These are phyloP conservation scores for Artemisia annua DNA, from an alignment of 129 eudicot species.

Conservation along the genomic window DNA sequence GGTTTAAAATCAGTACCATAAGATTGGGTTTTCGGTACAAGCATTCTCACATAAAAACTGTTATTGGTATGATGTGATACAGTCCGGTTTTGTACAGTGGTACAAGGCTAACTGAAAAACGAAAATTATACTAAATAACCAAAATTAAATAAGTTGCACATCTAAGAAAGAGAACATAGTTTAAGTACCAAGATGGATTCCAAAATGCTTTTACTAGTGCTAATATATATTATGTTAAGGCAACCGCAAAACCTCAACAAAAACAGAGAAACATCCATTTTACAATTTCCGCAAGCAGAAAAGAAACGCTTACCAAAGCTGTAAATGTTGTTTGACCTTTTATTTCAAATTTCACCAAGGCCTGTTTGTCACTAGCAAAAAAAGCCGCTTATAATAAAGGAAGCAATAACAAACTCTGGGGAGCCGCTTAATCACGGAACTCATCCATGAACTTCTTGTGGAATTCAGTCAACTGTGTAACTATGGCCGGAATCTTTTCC, in stretches of 20 bases:
- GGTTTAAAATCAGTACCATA: too few relatives aligned
- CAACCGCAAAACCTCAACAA: background rate
- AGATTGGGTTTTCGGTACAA: too few relatives aligned
- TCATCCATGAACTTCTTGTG: conserved; percentile 86
- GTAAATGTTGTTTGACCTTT: conserved; percentile 7
- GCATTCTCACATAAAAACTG: too few relatives aligned
- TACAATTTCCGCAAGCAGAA: background rate
- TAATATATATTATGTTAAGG: background rate
- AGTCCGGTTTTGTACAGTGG: too few relatives aligned
- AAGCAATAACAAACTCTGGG: background rate
- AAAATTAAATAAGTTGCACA: too few relatives aligned
- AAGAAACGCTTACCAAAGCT: conserved; percentile 9
- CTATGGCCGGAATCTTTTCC: conserved; percentile 87
- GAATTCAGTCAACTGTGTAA: conserved; percentile 69
- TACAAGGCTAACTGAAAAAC: too few relatives aligned
- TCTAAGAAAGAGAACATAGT: too few relatives aligned
- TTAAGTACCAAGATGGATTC: background rate
- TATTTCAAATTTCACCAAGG: conserved; percentile 13
- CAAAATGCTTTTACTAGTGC: conserved; percentile 2
- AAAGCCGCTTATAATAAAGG: background rate
- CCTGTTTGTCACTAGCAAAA: background rate
- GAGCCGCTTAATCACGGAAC: conserved; percentile 50
- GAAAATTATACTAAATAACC: too few relatives aligned
- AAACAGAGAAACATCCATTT: background rate
- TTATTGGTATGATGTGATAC: too few relatives aligned